Base-by-base conservation (phyloP, 768 basidiomycete genomes). In the Lentinula aciculospora region DNA sequence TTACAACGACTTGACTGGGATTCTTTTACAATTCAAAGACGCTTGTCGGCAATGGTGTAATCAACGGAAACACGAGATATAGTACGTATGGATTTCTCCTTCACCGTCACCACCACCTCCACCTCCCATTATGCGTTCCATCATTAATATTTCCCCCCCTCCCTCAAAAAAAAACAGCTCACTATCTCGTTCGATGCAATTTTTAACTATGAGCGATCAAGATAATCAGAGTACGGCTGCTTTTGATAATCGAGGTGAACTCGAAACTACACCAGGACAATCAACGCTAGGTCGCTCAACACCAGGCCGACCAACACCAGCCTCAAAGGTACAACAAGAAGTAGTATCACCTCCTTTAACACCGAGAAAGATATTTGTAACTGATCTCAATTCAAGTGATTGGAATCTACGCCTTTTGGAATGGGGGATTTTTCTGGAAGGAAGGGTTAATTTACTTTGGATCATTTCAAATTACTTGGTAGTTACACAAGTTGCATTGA, bases 1-100 rank as follows among this genome's bases (percentile, higher is more conserved):
- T 66, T 96, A 99, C 68, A 94, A 92, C 60, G 89, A 92, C 64
- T 80, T 98, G 56, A 79, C 83, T 2, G 81, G 76, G 10, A 82
- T 95, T 45, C 69, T 96, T 1, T 72, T 77, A 5, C 81, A 86
- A 60, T 91, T 93, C 74, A 88, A 84, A 67, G 87, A 88, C 54
- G 77, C 77, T 2, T 94, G 91, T 67, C 82, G 81, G 63, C 76
- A 77, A 3, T 97, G 92, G 89, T 84, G 83, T 48, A 79, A 81
- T 44, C 74, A 78, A 17, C 78, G 95, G 40, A 81, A 85, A 59
- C 80, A 85, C 49, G 92, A 95, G 68, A 77, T 90, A 27, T 84
- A 85, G 90, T 92, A 65, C 69, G 86, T 23, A 23, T 9, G 8
- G 4, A 39, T 39, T n/a, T n/a, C n/a, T n/a, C n/a, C n/a, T n/a